These are phyloP conservation scores for Prillingera fragicola DNA, from an alignment of 1,284 basidiomycete genomes.

Conservation along the genomic window DNA sequence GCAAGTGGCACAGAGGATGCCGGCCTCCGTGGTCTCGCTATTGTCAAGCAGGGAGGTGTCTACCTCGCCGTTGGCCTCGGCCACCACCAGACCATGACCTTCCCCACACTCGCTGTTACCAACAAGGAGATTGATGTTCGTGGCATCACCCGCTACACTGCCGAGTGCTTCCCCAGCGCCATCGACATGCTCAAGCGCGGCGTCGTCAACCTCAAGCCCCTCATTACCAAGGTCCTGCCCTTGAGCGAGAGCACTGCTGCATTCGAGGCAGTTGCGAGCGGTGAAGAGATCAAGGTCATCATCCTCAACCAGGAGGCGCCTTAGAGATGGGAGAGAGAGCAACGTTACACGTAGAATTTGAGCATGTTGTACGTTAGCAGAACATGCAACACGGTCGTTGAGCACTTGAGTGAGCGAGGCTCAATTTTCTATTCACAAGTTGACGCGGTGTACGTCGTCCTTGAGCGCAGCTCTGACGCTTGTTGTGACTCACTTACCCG, in stretches of 20 bases:
- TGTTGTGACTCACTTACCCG: no score
- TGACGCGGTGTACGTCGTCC: no score
- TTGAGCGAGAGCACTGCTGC: constrained; percentile 50
- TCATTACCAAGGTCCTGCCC: constrained; percentile 57
- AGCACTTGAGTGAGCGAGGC: no score
- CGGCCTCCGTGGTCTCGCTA: constrained; percentile 53
- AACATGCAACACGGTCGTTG: no score
- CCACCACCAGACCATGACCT: constrained; percentile 40
- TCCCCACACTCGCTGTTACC: constrained; percentile 44
- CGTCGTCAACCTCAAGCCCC: constrained; percentile 54
- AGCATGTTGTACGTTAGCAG: no score
- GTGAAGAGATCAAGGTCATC: constrained; percentile 44
- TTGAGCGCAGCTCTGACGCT: no score
- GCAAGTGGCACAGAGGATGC: constrained; percentile 59
- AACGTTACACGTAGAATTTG: no score
- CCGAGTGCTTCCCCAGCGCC: constrained; percentile 49
- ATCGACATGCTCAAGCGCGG: constrained; percentile 54
- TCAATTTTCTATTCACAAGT: no score
- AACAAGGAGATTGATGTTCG: constrained; percentile 67
- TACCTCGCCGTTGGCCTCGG: constrained; percentile 42
- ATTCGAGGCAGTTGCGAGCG: constrained; percentile 52
- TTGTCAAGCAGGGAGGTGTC: constrained; percentile 60
- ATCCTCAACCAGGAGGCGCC: constrained; percentile 42
- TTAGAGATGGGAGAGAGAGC: no score
- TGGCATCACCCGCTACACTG: constrained; percentile 46